Conservation (phyloP, 192 early-diverging fungal genomes). For the Pilaira anomala region DNA sequence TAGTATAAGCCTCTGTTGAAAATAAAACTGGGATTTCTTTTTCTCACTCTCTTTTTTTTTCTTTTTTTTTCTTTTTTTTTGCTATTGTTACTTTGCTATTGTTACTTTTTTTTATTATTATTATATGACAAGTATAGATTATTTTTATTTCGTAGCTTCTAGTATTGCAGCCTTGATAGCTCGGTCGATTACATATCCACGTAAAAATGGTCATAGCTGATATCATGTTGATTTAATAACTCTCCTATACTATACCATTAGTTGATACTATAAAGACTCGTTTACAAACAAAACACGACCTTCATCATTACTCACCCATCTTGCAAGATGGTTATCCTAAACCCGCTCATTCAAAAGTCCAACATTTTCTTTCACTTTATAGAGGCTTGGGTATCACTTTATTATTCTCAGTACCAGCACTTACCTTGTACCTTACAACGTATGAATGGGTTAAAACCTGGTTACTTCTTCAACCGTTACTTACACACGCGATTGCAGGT, state of each 20-base stretch:
- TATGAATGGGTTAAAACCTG: conserved; percentile 65
- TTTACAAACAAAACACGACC: conserved; percentile 44
- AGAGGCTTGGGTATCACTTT: conserved; percentile 69
- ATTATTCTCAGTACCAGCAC: conserved; percentile 62
- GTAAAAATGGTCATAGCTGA: conserved; percentile 24
- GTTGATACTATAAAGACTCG: conserved; percentile 78
- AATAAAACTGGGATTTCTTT: not conserved
- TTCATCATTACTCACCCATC: conserved; percentile 11
- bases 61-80: too few relatives aligned
- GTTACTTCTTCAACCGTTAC: conserved; percentile 16
- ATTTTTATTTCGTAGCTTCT: conserved; percentile 43
- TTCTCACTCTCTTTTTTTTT: not conserved
- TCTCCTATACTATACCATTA: not conserved
- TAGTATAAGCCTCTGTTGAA: conserved; percentile 24
- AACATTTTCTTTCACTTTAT: conserved; percentile 51
- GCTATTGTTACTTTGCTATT: too few relatives aligned
- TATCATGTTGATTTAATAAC: too few relatives aligned
- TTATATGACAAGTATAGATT: conserved; percentile 15
- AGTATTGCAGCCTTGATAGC: conserved; percentile 56
- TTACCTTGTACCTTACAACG: conserved; percentile 63
- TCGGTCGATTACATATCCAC: conserved; percentile 63
- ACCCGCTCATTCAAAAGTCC: conserved; percentile 22
- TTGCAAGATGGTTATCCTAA: conserved; percentile 24
- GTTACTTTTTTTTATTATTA: not conserved
- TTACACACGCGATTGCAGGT: conserved; percentile 57